These are phyloP conservation scores for Kodamaea sagamina DNA, from an alignment of 805 yeast genomes.

Conservation along the genomic window DNA sequence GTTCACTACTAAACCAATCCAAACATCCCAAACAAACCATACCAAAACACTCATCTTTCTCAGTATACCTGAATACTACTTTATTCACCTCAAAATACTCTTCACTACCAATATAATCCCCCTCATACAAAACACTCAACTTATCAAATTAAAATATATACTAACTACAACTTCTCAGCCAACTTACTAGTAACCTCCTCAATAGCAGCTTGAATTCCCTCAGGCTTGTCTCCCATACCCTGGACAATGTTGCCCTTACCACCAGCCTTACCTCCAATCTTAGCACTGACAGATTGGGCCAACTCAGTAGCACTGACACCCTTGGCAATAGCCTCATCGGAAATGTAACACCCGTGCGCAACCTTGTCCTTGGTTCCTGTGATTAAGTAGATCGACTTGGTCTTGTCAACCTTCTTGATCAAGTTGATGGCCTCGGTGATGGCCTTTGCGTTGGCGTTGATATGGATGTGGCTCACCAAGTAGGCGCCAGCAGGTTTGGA, in stretches of 20 bases:
- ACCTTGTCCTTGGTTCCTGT: slow-evolving; percentile 75
- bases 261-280: slow-evolving; percentile 96
- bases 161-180: slow-evolving; percentile 52
- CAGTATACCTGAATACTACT: too few relatives aligned
- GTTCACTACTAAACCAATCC: too few relatives aligned
- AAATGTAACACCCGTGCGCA: slow-evolving; percentile 93
- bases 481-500: slow-evolving; percentile 41
- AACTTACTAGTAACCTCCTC: slow-evolving; percentile 64
- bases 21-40: too few relatives aligned
- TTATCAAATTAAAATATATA: neutral
- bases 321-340: slow-evolving; percentile 65
- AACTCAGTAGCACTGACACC: slow-evolving; percentile 77
- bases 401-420: slow-evolving; percentile 74
- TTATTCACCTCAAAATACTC: neutral
- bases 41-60: too few relatives aligned
- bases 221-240: slow-evolving; percentile 90
- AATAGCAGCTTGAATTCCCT: slow-evolving; percentile 71
- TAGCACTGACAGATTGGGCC: slow-evolving; percentile 66
- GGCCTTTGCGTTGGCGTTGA: slow-evolving; percentile 87
- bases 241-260: slow-evolving; percentile 96
- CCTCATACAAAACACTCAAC: slow-evolving; percentile 1
- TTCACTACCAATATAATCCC: slow-evolving; percentile 20
- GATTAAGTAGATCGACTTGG: slow-evolving; percentile 74
- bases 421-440: slow-evolving; percentile 88
- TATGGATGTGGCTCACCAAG: slow-evolving; percentile 67